Evolutionary conservation across 352 stramenopile species (phyloP).

Genomic region (Globisporangium megalacanthum): DNA sequence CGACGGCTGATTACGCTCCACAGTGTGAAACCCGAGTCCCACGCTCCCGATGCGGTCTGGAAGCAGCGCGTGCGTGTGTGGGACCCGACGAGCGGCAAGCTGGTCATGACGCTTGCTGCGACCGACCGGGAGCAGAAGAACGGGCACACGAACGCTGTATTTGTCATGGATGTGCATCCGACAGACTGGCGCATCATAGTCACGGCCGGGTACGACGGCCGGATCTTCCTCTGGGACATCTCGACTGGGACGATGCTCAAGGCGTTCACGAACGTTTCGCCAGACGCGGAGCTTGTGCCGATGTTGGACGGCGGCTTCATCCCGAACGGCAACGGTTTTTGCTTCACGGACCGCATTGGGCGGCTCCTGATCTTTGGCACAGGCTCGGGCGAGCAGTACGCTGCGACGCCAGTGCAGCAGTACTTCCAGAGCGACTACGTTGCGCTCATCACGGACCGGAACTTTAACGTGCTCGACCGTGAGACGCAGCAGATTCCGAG

Average conservation of each 20-base stretch:
- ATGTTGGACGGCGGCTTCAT: constrained; percentile 78
- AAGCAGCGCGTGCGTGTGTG: constrained; percentile 65
- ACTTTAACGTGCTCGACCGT: constrained; percentile 87
- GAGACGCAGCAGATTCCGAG: constrained; percentile 84
- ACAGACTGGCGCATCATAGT: constrained; percentile 68
- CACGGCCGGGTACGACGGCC: constrained; percentile 79
- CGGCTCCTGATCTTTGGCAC: constrained; percentile 75
- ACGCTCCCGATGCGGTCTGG: constrained; percentile 37
- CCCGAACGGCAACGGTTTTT: constrained; percentile 58
- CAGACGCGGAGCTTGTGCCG: constrained; percentile 49
- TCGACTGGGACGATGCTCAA: constrained; percentile 57
- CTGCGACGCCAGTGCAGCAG: constrained; percentile 68
- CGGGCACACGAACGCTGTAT: constrained; percentile 73
- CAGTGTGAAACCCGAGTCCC: constrained; percentile 55
- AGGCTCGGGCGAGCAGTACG: constrained; percentile 58
- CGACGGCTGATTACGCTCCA: constrained; percentile 60
- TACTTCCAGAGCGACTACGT: constrained; percentile 90
- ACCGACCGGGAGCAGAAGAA: constrained; percentile 51
- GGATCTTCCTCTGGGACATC: constrained; percentile 84
- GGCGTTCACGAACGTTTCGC: constrained; percentile 50
- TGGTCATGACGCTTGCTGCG: constrained; percentile 59
- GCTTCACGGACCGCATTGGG: constrained; percentile 81
- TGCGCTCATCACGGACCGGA: constrained; percentile 79
- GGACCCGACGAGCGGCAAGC: constrained; percentile 41
- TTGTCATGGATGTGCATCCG: constrained; percentile 75